These are phyloP conservation scores for Aureobasidium mangrovei DNA, from an alignment of 2,329 filamentous ascomycete species.

Conservation along the genomic window DNA sequence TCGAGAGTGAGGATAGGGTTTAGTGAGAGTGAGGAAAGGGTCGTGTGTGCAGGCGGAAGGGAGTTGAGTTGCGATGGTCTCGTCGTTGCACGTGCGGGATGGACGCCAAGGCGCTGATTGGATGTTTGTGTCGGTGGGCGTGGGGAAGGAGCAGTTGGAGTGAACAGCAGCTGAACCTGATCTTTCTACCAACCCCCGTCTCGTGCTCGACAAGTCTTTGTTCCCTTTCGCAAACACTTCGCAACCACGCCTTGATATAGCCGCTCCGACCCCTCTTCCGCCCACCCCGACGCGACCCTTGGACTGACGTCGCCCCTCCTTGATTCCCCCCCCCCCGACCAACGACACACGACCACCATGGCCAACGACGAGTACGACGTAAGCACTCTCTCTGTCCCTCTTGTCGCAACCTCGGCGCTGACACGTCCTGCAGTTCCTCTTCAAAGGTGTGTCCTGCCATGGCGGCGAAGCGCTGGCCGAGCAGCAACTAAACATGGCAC, in stretches of 20 bases:
- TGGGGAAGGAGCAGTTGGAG: conserved; percentile 4
- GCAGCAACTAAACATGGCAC: conserved; percentile 19
- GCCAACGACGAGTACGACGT: conserved; percentile 99
- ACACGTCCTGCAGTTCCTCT: conserved; percentile 67
- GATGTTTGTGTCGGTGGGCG: background rate
- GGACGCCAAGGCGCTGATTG: background rate
- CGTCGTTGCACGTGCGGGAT: background rate
- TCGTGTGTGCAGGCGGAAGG: too few relatives aligned
- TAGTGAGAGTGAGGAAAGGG: background rate
- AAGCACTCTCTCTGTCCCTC: conserved; percentile 36
- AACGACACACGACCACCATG: conserved; percentile 50
- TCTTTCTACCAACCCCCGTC: background rate
- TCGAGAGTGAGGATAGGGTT: background rate
- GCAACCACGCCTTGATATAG: background rate
- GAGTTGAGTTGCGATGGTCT: background rate
- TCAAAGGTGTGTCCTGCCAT: conserved; percentile 65
- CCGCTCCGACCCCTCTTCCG: background rate
- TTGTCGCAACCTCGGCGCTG: conserved; percentile 25
- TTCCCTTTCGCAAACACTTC: background rate
- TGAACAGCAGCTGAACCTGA: conserved; percentile 5
- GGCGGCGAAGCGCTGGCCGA: background rate
- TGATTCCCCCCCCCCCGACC: background rate
- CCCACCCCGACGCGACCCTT: background rate
- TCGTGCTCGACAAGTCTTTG: background rate
- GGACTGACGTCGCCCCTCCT: conserved; percentile 9